Conservation (phyloP, 2,329 filamentous ascomycete species). For the Botrytis tulipae region DNA sequence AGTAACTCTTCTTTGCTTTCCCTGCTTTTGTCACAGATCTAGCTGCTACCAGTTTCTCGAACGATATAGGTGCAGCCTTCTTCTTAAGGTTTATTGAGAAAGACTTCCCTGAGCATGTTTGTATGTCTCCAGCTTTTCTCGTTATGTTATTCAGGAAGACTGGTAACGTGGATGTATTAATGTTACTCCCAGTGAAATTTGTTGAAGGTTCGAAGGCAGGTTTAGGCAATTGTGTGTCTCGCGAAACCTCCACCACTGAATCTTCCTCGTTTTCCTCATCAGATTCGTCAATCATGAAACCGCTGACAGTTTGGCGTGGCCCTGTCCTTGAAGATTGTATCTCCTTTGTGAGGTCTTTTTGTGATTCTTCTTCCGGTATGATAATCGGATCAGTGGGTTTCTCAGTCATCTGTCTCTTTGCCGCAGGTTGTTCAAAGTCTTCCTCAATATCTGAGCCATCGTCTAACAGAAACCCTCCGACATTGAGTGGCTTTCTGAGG, state of each 20-base stretch:
- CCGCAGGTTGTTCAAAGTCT: constrained; percentile 39
- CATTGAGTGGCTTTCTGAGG: constrained; percentile 39
- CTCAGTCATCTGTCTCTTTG: constrained; percentile 47
- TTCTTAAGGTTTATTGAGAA: constrained; percentile 56
- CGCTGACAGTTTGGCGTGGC: constrained; percentile 20
- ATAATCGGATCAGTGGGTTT: not conserved
- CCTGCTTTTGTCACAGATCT: constrained; percentile 66
- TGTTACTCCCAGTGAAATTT: not conserved
- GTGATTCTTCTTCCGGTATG: not conserved
- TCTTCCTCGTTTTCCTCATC: constrained; percentile 20
- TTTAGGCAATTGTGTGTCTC: constrained; percentile 14
- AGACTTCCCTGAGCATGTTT: constrained; percentile 49
- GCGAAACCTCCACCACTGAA: constrained; percentile 4
- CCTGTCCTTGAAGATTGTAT: not conserved
- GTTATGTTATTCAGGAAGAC: constrained; percentile 28
- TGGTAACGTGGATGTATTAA: constrained; percentile 24
- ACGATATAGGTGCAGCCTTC: constrained; percentile 49
- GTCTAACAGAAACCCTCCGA: constrained; percentile 47
- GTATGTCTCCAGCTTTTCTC: constrained; percentile 28
- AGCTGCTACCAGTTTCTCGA: constrained; percentile 65
- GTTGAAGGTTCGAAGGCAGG: not conserved
- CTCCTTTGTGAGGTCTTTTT: not conserved
- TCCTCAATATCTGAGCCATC: constrained; percentile 44
- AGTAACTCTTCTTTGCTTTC: constrained; percentile 73
- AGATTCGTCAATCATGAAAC: constrained; percentile 24